Percentiles rank a stretch among this genome's conserved stretches.
These are phyloP conservation scores for Potentilla sterilis DNA, from an alignment of 306 rosid genomes.

Conservation along the genomic window DNA sequence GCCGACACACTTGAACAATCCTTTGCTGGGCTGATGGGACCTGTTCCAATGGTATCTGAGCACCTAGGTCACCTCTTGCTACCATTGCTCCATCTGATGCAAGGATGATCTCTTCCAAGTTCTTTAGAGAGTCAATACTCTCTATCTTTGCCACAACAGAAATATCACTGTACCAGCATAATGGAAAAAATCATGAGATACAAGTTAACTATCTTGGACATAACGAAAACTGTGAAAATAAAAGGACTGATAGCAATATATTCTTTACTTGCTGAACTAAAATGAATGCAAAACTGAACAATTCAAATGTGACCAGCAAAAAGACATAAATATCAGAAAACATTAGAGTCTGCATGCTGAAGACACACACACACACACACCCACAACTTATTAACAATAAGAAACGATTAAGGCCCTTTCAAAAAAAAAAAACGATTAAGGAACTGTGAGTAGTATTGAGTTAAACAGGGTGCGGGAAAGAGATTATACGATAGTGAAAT, in stretches of 20 bases:
- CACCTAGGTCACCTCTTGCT: constrained; percentile 98
- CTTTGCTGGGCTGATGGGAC: constrained; percentile 94
- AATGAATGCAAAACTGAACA: background rate
- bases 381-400: background rate
- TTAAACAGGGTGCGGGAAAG: background rate
- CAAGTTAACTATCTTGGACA: constrained; percentile 12
- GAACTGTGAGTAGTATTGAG: background rate
- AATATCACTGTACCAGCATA: constrained; percentile 60
- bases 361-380: too few species aligned
- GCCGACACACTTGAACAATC: constrained; percentile 93
- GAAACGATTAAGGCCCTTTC: background rate
- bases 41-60: constrained; percentile 96
- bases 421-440: background rate
- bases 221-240: background rate
- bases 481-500: background rate
- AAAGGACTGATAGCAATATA: background rate
- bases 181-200: constrained; percentile 3
- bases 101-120: constrained; percentile 86
- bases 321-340: background rate
- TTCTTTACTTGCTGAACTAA: background rate
- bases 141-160: constrained; percentile 92
- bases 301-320: background rate
- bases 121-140: constrained; percentile 90
- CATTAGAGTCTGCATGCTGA: background rate
- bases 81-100: constrained; percentile 99